These are phyloP conservation scores for Phytophthora cryptogea DNA, from an alignment of 352 stramenopile species.

Conservation along the genomic window DNA sequence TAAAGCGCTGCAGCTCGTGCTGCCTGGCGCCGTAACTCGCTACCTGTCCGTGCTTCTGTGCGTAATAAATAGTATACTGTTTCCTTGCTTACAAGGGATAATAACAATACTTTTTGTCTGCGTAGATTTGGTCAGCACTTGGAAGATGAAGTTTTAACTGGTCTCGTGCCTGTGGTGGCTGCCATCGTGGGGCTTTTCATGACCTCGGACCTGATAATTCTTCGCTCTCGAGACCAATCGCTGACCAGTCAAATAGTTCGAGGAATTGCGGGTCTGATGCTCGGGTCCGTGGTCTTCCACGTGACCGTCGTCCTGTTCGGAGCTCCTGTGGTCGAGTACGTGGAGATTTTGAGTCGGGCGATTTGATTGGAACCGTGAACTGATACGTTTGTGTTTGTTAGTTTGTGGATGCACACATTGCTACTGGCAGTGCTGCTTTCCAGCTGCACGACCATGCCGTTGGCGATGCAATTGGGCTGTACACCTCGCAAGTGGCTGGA, in stretches of 20 bases:
- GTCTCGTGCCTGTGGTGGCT: constrained; percentile 46
- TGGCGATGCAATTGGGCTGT: constrained; percentile 47
- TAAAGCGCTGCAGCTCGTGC: constrained; percentile 31
- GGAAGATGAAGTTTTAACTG: constrained; percentile 51
- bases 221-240: constrained; percentile 23
- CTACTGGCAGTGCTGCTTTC: constrained; percentile 67
- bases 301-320: constrained; percentile 74
- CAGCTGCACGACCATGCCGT: constrained; percentile 48
- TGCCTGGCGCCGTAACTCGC: constrained; percentile 20
- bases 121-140: constrained; percentile 39
- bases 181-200: constrained; percentile 38
- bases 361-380: background rate
- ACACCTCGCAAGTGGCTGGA: constrained; percentile 47
- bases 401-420: constrained; percentile 63
- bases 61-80: background rate
- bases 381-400: constrained; percentile 29
- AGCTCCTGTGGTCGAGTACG: constrained; percentile 67
- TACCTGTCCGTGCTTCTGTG: constrained; percentile 31
- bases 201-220: constrained; percentile 33
- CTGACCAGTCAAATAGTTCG: constrained; percentile 8
- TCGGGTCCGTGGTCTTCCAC: constrained; percentile 57
- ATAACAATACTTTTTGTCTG: background rate
- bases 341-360: background rate
- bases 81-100: background rate
- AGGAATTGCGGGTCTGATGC: constrained; percentile 37